Base-by-base conservation (phyloP, 805 yeast species). In the Metschnikowia koreensis region DNA sequence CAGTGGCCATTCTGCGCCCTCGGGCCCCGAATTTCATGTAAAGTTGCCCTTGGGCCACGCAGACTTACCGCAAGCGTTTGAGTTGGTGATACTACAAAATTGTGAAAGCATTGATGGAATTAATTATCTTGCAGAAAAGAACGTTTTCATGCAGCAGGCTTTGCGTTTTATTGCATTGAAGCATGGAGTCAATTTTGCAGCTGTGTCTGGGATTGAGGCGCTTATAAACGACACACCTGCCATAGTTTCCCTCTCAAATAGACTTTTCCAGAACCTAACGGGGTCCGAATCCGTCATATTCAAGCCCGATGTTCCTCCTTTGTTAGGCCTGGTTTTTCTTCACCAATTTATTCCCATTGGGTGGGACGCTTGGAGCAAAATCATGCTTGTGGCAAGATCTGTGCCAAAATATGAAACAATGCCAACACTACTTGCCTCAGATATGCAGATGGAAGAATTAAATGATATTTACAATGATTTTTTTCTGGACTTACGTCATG, bases 341-440 rank as follows among this genome's bases (percentile, higher is more conserved):
- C 59, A 66, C 29, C 59, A 73, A 31, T 55, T 65, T 17, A 70
- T 83, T 1, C 84, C 86, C 0, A 50, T 53, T 7, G 82, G 80
- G 0, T 69, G 76, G 68, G 90, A 85, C 55, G 66, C 83, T 3
- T 70, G 77, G 72, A 71, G 72, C 17, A 77, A 81, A 57, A 82
- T 85, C 28, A 59, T 67, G 36, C 59, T 75, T 40, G 60, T 66
- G 22, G 61, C 70, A 16, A 60, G 63, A 43, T 53, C 74, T 48
- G 48, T 66, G 27, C 55, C 62, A 47, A 47, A 31, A 54, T 55
- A 47, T 36, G 22, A 41, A 13, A 27, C 46, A 16, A 44, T 40
- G 45, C 36, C 27, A 7, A 43, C 37, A n/a, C 43, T 51, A 22
- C 43, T 42, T 27, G 45, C 40, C 26, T n/a, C 65, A 15, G 58